Conservation (phyloP, 106 monocot genomes). For the Agapanthus africanus region DNA sequence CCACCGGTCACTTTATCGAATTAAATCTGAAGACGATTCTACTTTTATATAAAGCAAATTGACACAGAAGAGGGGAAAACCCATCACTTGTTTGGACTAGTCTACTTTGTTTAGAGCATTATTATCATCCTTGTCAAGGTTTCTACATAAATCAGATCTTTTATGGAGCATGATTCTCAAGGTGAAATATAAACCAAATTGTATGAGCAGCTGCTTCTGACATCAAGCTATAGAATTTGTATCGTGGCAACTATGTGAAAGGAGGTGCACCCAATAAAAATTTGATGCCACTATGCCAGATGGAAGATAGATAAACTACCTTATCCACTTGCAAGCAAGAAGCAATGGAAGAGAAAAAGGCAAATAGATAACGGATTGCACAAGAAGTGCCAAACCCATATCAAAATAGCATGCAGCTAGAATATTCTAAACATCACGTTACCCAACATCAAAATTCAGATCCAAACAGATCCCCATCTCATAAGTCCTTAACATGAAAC, state of each 20-base stretch:
- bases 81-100: too few relatives aligned
- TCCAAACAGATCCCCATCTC: too few relatives aligned
- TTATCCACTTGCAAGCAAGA: too few relatives aligned
- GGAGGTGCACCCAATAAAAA: background rate
- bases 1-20: background rate
- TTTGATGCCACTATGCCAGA: background rate
- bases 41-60: background rate
- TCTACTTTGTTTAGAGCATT: too few relatives aligned
- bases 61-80: background rate
- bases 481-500: too few relatives aligned
- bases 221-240: background rate
- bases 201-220: background rate
- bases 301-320: background rate
- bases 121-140: too few relatives aligned
- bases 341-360: too few relatives aligned
- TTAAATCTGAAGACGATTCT: background rate
- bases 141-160: background rate
- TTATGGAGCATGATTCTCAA: background rate
- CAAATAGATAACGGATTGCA: too few relatives aligned
- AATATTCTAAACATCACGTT: too few relatives aligned
- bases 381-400: too few relatives aligned
- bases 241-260: background rate
- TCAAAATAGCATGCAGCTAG: too few relatives aligned
- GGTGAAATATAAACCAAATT: background rate
- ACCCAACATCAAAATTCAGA: too few relatives aligned